phyloP scores from a whole-genome alignment of 768 basidiomycete genomes.

The Termitomyces sp. region DNA sequence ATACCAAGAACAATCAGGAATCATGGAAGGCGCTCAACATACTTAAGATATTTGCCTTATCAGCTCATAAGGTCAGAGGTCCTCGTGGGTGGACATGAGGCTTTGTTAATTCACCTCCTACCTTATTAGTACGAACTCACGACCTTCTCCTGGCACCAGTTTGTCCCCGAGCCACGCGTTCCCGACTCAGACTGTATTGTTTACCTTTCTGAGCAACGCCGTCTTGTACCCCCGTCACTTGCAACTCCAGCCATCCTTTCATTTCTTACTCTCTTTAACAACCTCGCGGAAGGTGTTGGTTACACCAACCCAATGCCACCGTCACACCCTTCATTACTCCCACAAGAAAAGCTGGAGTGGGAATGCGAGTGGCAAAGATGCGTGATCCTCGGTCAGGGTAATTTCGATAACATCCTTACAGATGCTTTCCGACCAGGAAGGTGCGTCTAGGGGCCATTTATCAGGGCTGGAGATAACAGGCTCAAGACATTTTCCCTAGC shows the following conservation, averaged over 20 bases:
- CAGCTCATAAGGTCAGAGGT: slow-evolving; percentile 51
- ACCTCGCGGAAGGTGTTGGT: slow-evolving; percentile 23
- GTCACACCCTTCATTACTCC: slow-evolving; percentile 23
- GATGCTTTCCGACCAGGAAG: slow-evolving; percentile 59
- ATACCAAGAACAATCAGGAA: slow-evolving; percentile 32
- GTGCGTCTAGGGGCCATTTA: slow-evolving; percentile 21
- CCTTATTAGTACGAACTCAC: slow-evolving; percentile 57
- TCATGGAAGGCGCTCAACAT: slow-evolving; percentile 46
- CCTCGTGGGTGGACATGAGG: background rate
- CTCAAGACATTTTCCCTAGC: slow-evolving; percentile 27
- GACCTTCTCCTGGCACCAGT: slow-evolving; percentile 51
- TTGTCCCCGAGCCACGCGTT: slow-evolving; percentile 38
- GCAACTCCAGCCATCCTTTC: slow-evolving; percentile 71
- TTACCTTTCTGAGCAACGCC: slow-evolving; percentile 44
- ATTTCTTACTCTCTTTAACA: slow-evolving; percentile 55
- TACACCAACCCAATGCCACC: slow-evolving; percentile 31
- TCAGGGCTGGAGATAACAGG: background rate
- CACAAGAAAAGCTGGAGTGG: slow-evolving; percentile 50
- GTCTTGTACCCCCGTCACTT: slow-evolving; percentile 55
- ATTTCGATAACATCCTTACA: slow-evolving; percentile 31
- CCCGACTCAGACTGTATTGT: slow-evolving; percentile 21
- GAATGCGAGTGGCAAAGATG: slow-evolving; percentile 69
- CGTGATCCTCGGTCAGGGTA: slow-evolving; percentile 30
- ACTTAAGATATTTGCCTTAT: slow-evolving; percentile 61
- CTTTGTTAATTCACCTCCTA: slow-evolving; percentile 5